phyloP scores from a whole-genome alignment of 2,329 filamentous ascomycete species.

The Didymella pomorum region DNA sequence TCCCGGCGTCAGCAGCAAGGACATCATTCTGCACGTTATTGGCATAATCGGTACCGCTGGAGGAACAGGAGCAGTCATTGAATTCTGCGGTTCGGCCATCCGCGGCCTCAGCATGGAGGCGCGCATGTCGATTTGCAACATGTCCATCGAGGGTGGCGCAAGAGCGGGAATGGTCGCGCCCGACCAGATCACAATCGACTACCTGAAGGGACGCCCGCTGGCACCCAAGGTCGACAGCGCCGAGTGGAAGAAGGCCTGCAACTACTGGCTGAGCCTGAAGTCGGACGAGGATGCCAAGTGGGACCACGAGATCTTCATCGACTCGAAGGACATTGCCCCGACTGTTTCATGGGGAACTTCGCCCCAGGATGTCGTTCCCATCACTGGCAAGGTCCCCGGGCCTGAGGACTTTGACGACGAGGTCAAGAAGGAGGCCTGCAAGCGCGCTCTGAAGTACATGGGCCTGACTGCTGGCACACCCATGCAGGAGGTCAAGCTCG shows the following conservation, averaged over 20 bases:
- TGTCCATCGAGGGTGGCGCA: conserved; percentile 96
- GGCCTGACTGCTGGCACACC: conserved; percentile 83
- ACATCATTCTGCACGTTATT: conserved; percentile 91
- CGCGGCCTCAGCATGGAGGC: conserved; percentile 91
- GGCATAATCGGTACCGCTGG: conserved; percentile 94
- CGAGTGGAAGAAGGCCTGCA: conserved; percentile 87
- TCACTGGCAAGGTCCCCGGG: conserved; percentile 87
- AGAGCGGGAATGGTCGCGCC: conserved; percentile 97
- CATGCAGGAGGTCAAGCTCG: conserved; percentile 89
- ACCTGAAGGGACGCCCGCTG: conserved; percentile 88
- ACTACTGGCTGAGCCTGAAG: conserved; percentile 86
- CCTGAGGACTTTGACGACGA: conserved; percentile 86
- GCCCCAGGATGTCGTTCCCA: conserved; percentile 94
- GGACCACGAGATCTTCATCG: conserved; percentile 87
- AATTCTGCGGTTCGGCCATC: conserved; percentile 96
- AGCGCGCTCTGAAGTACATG: conserved; percentile 94
- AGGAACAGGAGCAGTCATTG: conserved; percentile 92
- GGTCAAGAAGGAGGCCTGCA: conserved; percentile 79
- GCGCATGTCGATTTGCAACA: conserved; percentile 99
- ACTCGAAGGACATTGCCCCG: conserved; percentile 90
- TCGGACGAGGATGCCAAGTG: conserved; percentile 90
- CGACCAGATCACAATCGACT: conserved; percentile 92
- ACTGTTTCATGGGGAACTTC: conserved; percentile 98
- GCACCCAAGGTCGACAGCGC: conserved; percentile 84
- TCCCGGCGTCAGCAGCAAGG: conserved; percentile 94